Base-by-base conservation (phyloP, 768 basidiomycete species). In the Dioszegia crocea region DNA sequence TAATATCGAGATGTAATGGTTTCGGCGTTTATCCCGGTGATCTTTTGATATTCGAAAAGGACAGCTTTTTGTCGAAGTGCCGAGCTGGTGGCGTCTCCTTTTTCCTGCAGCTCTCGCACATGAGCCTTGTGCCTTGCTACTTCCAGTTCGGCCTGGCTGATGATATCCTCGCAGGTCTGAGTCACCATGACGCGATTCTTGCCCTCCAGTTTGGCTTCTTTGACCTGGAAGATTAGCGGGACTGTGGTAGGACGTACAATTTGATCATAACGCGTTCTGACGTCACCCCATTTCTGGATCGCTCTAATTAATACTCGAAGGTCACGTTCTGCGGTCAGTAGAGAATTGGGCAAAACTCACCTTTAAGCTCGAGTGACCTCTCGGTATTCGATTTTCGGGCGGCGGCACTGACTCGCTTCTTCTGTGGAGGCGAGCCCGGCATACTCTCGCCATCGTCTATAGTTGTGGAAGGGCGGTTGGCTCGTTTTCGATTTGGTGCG, bases 61-160 rank as follows among this genome's bases (percentile, higher is more conserved):
- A 98, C 89, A 0, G 96, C 96, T 77, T 97, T 97, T 82, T 91
- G 92, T 79, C 94, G 93, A 79, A 93, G 88, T 3, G 90, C 89
- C 64, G 91, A 90, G 17, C 88, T 88, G 75, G 94, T 81, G 0
- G 90, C 86, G 78, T 96, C 92, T 57, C 92, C 92, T 16, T 86
- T 84, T 19, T 86, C 87, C 58, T 86, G 79, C 54, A 87, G 85
- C 12, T 81, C 78, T 26, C 87, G 86, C 71, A 94, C 87, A 76
- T 88, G 85, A 11, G 85, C 83, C 71, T 88, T 88, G 76, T 87
- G 88, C 38, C 89, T 86, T 55, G 87, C 85, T 57, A 99, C 86
- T 4, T 91, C 91, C 52, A 83, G 83, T 24, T 83, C 82, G 70
- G 93, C 96, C 30, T 87, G 82, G 12, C 88, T 86, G 59, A 97